These are phyloP conservation scores for Lonicera japonica DNA, from an alignment of 129 eudicot species.

Conservation along the genomic window DNA sequence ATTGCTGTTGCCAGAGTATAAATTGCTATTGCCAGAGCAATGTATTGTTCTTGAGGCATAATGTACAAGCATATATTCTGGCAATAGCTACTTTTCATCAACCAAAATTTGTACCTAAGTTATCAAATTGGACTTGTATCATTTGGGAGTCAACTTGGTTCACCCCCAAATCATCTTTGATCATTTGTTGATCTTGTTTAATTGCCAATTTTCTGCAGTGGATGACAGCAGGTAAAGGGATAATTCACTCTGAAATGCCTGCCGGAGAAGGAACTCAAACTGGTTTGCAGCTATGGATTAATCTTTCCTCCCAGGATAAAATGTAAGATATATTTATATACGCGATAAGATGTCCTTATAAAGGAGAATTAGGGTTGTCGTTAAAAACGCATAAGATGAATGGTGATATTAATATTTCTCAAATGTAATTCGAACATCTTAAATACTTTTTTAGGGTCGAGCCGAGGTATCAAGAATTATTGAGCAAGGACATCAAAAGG, in stretches of 20 bases:
- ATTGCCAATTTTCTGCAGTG: constrained; percentile 40
- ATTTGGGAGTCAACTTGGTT: too few species aligned
- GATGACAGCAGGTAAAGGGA: constrained; percentile 99
- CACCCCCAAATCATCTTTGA: too few species aligned
- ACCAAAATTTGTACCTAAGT: neutral
- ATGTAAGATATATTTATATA: constrained; percentile 47
- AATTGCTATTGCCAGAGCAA: too few species aligned
- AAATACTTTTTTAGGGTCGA: constrained; percentile 48
- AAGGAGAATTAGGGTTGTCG: too few species aligned
- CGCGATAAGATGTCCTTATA: too few species aligned
- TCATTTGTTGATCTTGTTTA: too few species aligned
- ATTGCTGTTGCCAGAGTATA: too few species aligned
- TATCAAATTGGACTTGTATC: neutral
- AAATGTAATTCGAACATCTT: too few species aligned
- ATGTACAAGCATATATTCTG: too few species aligned
- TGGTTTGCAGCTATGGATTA: constrained; percentile 94
- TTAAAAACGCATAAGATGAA: too few species aligned
- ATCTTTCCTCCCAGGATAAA: constrained; percentile 84
- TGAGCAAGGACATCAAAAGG: constrained; percentile 46
- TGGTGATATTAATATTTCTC: neutral
- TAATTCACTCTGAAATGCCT: constrained; percentile 97
- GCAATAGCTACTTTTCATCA: neutral
- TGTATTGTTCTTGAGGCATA: too few species aligned
- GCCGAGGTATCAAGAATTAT: constrained; percentile 80
- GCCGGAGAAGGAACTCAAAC: constrained; percentile 63